Evolutionary conservation across 768 basidiomycete species (phyloP).

Genomic region (Scleroderma citrinum): DNA sequence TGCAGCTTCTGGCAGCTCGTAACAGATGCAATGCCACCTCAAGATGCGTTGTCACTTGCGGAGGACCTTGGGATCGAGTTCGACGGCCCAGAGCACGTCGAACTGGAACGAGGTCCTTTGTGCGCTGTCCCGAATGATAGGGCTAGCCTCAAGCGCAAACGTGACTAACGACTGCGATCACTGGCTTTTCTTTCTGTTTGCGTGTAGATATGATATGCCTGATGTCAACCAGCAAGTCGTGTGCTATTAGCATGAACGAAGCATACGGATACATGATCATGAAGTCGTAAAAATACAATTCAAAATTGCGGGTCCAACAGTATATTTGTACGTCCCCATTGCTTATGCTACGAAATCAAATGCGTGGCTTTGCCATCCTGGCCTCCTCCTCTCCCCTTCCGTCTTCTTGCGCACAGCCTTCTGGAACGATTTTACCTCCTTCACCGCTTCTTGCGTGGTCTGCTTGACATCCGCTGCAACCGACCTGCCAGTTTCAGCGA

Average conservation of each 20-base stretch:
- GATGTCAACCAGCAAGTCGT: too few relatives aligned
- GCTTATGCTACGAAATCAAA: conserved; percentile 32
- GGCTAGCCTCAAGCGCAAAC: conserved; percentile 48
- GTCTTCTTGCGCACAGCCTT: conserved; percentile 39
- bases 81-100: conserved; percentile 66
- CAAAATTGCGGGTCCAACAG: too few relatives aligned
- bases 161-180: too few relatives aligned
- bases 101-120: conserved; percentile 58
- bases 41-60: conserved; percentile 55
- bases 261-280: not conserved
- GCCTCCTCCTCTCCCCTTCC: conserved; percentile 28
- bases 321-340: not conserved
- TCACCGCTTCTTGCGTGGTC: conserved; percentile 28
- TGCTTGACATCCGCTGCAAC: conserved; percentile 33
- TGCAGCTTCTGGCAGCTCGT: conserved; percentile 70
- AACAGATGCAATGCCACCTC: conserved; percentile 61
- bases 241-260: too few relatives aligned
- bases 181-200: too few relatives aligned
- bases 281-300: not conserved
- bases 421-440: conserved; percentile 38
- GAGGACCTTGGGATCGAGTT: conserved; percentile 80
- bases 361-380: conserved; percentile 46
- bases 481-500: not conserved
- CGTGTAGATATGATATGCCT: too few relatives aligned
- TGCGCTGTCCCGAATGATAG: conserved; percentile 35